Evolutionary conservation across 257 asterid genomes (phyloP).

Genomic region (Solanum paucissectum): DNA sequence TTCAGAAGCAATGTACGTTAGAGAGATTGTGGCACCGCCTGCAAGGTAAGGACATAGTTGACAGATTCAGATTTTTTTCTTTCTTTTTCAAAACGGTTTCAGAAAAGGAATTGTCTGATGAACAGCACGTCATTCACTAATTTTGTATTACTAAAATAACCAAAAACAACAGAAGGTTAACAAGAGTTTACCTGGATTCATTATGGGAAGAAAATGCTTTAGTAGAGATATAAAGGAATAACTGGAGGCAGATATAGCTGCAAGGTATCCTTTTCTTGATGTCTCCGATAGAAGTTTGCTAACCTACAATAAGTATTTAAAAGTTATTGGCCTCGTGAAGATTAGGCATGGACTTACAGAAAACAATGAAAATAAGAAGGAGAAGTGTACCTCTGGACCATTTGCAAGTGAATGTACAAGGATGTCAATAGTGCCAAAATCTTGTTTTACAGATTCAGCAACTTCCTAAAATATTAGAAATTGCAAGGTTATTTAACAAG

Average conservation of each 20-base stretch:
- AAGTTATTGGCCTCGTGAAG: background rate
- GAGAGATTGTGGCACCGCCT: conserved; percentile 94
- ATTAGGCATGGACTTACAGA: background rate
- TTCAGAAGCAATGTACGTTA: conserved; percentile 94
- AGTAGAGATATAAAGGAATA: conserved; percentile 84
- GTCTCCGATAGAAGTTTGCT: conserved; percentile 77
- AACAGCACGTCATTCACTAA: background rate
- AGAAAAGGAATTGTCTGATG: background rate
- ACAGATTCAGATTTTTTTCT: background rate
- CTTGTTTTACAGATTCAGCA: conserved; percentile 84
- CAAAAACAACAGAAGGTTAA: background rate
- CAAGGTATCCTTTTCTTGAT: conserved; percentile 82
- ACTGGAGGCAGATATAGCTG: conserved; percentile 92
- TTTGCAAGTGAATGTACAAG: conserved; percentile 98
- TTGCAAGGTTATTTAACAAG: background rate
- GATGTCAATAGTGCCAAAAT: conserved; percentile 92
- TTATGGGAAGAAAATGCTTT: conserved; percentile 67
- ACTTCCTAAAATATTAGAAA: conserved; percentile 50
- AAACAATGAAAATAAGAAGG: background rate
- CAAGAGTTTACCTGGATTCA: conserved; percentile 56
- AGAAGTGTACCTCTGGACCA: conserved; percentile 75
- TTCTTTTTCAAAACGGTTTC: background rate
- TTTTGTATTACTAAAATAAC: background rate
- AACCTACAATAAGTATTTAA: conserved; percentile 32
- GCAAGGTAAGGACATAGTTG: conserved; percentile 1